Percentiles rank a stretch among this genome's conserved stretches.
Conservation (phyloP, 2,329 filamentous ascomycete genomes). For the Teratosphaeria pseudoeucalypti region DNA sequence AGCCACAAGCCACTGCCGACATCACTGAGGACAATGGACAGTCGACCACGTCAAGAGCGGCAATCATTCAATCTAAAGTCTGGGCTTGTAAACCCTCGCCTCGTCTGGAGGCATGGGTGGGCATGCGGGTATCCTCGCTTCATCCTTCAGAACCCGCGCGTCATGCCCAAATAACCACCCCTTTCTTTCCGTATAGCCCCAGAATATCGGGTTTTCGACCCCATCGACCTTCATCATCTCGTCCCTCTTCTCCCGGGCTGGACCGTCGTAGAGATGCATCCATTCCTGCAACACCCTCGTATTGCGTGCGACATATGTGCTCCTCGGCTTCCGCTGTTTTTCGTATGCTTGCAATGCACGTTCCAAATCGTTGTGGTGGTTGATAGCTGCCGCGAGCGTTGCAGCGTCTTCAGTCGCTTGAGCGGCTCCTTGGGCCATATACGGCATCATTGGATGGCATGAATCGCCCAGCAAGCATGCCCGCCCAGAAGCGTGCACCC, state of each 20-base stretch:
- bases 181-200: constrained; percentile 14
- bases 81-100: constrained; percentile 4
- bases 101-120: constrained; percentile 7
- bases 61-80: background rate
- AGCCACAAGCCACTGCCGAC: no score
- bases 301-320: constrained; percentile 20
- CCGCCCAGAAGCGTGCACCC: constrained; percentile 42
- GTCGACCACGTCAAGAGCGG: no score
- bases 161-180: constrained; percentile 21
- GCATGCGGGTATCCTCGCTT: background rate
- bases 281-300: constrained; percentile 23
- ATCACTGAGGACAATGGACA: no score
- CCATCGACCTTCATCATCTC: constrained; percentile 17
- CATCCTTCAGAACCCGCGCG: background rate
- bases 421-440: constrained; percentile 57
- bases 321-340: constrained; percentile 11
- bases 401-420: constrained; percentile 60
- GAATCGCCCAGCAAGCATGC: constrained; percentile 53
- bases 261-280: constrained; percentile 22
- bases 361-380: constrained; percentile 9
- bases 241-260: constrained; percentile 17
- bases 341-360: constrained; percentile 11
- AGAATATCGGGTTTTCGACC: constrained; percentile 22
- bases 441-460: constrained; percentile 58
- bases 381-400: constrained; percentile 32